A percentile compares a stretch with the other conserved stretches of the same genome.
These are phyloP conservation scores for Thermoascus crustaceus DNA, from an alignment of 2,329 filamentous ascomycete genomes.

Conservation along the genomic window DNA sequence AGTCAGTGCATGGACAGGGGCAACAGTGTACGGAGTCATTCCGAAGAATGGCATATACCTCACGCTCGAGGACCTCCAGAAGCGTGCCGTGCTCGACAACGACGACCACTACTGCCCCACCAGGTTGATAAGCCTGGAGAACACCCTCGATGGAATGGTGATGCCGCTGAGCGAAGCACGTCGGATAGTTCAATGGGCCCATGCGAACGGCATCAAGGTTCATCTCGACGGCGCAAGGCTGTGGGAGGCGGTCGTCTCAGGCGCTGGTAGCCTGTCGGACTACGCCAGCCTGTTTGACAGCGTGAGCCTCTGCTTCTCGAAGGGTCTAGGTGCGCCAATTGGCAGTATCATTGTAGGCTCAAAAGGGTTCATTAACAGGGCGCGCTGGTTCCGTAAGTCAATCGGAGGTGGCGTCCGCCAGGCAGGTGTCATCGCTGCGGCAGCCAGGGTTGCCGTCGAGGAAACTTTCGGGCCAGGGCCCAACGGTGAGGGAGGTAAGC, in stretches of 20 bases:
- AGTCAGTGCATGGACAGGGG: slow-evolving; percentile 62
- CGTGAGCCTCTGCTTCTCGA: slow-evolving; percentile 70
- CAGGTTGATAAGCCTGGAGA: slow-evolving; percentile 73
- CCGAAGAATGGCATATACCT: slow-evolving; percentile 65
- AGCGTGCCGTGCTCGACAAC: slow-evolving; percentile 52
- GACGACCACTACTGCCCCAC: slow-evolving; percentile 76
- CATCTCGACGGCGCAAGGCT: slow-evolving; percentile 74
- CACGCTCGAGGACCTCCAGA: slow-evolving; percentile 66
- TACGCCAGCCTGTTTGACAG: slow-evolving; percentile 65
- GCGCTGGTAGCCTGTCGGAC: slow-evolving; percentile 58
- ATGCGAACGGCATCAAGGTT: slow-evolving; percentile 55
- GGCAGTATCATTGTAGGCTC: slow-evolving; percentile 64
- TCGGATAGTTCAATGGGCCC: slow-evolving; percentile 63
- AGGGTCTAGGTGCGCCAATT: slow-evolving; percentile 73
- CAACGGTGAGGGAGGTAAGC: slow-evolving; percentile 52
- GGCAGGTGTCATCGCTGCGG: slow-evolving; percentile 65
- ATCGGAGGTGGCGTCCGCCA: slow-evolving; percentile 74
- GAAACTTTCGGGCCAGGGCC: slow-evolving; percentile 62
- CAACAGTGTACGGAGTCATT: slow-evolving; percentile 57
- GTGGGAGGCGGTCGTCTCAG: slow-evolving; percentile 71
- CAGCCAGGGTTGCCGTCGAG: slow-evolving; percentile 68
- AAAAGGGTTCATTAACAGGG: slow-evolving; percentile 53
- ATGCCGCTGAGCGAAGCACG: slow-evolving; percentile 66
- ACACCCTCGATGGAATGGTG: slow-evolving; percentile 71
- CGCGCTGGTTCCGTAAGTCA: slow-evolving; percentile 69